Percentiles rank a stretch among this genome's conserved stretches.
These are phyloP conservation scores for Sarcomyxa edulis DNA, from an alignment of 768 basidiomycete species.

Conservation along the genomic window DNA sequence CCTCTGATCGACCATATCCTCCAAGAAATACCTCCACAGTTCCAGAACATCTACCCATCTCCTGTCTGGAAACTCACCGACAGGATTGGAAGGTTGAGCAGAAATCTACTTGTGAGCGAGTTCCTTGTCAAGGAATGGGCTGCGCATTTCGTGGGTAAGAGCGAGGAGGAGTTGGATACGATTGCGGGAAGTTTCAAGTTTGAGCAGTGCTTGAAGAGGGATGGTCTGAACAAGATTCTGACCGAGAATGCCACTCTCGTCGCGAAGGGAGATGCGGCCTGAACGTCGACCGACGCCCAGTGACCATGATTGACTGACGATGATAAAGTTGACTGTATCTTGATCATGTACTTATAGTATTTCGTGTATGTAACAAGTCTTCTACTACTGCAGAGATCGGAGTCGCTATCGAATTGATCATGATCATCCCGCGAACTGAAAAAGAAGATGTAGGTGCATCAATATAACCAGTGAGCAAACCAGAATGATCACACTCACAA, in stretches of 20 bases:
- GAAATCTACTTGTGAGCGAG: slow-evolving; percentile 67
- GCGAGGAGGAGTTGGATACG: slow-evolving; percentile 57
- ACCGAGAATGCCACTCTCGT: slow-evolving; percentile 28
- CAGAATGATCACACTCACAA: no score
- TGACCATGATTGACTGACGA: no score
- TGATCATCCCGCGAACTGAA: no score
- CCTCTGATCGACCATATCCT: slow-evolving; percentile 42
- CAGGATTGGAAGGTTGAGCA: slow-evolving; percentile 52
- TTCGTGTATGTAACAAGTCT: no score
- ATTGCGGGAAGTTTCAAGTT: slow-evolving; percentile 73
- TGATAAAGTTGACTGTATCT: no score
- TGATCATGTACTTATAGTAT: no score
- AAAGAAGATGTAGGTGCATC: no score
- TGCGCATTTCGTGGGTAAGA: slow-evolving; percentile 59
- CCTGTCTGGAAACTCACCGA: slow-evolving; percentile 59
- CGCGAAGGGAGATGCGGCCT: no score
- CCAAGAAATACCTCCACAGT: slow-evolving; percentile 45
- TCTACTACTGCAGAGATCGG: no score
- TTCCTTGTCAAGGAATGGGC: slow-evolving; percentile 74
- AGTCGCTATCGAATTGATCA: no score
- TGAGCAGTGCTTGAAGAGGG: slow-evolving; percentile 62
- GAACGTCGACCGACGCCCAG: no score
- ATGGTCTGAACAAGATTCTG: slow-evolving; percentile 56
- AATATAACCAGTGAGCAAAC: no score
- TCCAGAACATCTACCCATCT: slow-evolving; percentile 52